Percentiles rank a stretch among this genome's conserved stretches.
Evolutionary conservation across 1,284 basidiomycete genomes (phyloP).

Genomic region (Stygiomarasmius scandens): DNA sequence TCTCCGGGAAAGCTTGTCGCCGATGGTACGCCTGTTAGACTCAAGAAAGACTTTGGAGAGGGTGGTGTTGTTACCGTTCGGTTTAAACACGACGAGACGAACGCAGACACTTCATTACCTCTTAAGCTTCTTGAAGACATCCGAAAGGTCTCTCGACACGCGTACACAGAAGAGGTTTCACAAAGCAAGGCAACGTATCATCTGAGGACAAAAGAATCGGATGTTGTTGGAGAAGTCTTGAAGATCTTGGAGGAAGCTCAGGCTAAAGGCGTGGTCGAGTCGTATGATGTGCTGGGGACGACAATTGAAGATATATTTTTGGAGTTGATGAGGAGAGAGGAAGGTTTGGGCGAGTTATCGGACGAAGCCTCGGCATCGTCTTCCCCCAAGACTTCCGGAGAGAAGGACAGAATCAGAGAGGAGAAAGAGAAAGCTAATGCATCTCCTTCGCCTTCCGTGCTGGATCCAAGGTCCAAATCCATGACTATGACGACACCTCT

Average conservation of each 20-base stretch:
- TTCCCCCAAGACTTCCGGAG: too few relatives aligned
- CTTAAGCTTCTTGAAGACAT: slow-evolving; percentile 47
- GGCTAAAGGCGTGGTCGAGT: slow-evolving; percentile 39
- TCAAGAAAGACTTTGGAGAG: slow-evolving; percentile 73
- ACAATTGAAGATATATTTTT: slow-evolving; percentile 84
- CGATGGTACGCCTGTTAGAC: slow-evolving; percentile 68
- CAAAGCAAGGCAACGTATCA: slow-evolving; percentile 50
- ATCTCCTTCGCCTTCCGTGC: neutral
- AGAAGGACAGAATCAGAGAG: too few relatives aligned
- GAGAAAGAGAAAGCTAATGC: slow-evolving; percentile 9
- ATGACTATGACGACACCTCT: slow-evolving; percentile 24
- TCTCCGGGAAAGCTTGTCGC: slow-evolving; percentile 78
- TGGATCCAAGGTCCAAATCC: too few relatives aligned
- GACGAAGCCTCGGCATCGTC: too few relatives aligned
- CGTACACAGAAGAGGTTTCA: slow-evolving; percentile 43
- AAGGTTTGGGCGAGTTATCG: slow-evolving; percentile 11
- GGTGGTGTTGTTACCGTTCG: slow-evolving; percentile 68
- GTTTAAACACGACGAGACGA: slow-evolving; percentile 36
- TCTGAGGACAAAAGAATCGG: slow-evolving; percentile 59
- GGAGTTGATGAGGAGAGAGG: slow-evolving; percentile 55
- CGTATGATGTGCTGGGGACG: slow-evolving; percentile 71
- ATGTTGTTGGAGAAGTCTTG: slow-evolving; percentile 57
- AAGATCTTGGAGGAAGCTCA: slow-evolving; percentile 52
- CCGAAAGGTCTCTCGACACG: slow-evolving; percentile 47
- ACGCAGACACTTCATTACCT: neutral